These are phyloP conservation scores for Scheffersomyces insectosa DNA, from an alignment of 1,139 yeast genomes.

Conservation along the genomic window DNA sequence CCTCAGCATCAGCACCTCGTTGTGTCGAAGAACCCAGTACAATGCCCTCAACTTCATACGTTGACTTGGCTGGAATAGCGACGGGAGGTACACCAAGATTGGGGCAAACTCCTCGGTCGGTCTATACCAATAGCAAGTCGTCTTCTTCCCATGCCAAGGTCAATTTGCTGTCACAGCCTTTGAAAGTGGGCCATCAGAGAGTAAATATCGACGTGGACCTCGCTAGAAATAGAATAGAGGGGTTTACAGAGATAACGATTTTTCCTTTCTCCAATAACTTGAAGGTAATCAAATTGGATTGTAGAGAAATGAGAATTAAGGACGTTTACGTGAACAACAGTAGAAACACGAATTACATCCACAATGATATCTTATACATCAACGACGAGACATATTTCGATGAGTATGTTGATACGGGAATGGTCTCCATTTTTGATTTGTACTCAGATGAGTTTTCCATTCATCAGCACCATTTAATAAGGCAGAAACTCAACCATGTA, in stretches of 20 bases:
- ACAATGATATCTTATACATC: slow-evolving; percentile 40
- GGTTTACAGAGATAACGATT: slow-evolving; percentile 80
- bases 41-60: slow-evolving; percentile 24
- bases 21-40: too few species aligned
- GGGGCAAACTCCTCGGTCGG: too few species aligned
- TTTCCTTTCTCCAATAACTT: slow-evolving; percentile 67
- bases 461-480: slow-evolving; percentile 64
- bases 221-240: slow-evolving; percentile 53
- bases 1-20: too few species aligned
- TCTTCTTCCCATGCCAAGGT: slow-evolving; percentile 19
- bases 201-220: slow-evolving; percentile 69
- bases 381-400: slow-evolving; percentile 35
- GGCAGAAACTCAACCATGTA: slow-evolving; percentile 62
- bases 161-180: slow-evolving; percentile 37
- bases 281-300: slow-evolving; percentile 68
- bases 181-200: slow-evolving; percentile 68
- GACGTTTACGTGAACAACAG: slow-evolving; percentile 61
- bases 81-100: too few species aligned
- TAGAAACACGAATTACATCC: slow-evolving; percentile 34
- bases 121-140: slow-evolving; percentile 7
- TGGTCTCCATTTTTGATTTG: slow-evolving; percentile 40
- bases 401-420: slow-evolving; percentile 17
- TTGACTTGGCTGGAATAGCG: slow-evolving; percentile 10
- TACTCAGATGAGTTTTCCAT: slow-evolving; percentile 46
- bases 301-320: slow-evolving; percentile 71